phyloP scores from a whole-genome alignment of 2,329 filamentous ascomycete genomes.

The Cladophialophora carrionii region DNA sequence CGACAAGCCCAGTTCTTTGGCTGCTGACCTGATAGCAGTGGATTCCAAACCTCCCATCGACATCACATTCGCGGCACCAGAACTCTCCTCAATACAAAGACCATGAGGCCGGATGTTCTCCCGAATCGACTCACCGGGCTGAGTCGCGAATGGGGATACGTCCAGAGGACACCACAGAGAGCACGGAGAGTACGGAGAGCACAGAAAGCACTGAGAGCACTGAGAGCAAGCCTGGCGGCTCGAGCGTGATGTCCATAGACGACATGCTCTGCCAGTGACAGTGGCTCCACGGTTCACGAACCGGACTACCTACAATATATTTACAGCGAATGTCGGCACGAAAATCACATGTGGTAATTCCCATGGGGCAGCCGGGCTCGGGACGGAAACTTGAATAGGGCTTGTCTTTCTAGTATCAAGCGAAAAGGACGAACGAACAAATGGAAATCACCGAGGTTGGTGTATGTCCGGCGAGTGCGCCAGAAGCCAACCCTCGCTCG shows the following conservation, averaged over 20 bases:
- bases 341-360: neutral
- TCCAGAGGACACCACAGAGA: neutral
- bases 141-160: neutral
- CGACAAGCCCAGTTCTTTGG: neutral
- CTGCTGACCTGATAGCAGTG: neutral
- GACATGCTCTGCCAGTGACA: neutral
- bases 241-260: neutral
- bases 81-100: neutral
- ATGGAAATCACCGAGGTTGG: too few species aligned
- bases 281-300: neutral
- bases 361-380: neutral
- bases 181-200: neutral
- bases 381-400: neutral
- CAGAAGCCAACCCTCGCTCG: too few species aligned
- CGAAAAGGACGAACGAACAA: too few species aligned
- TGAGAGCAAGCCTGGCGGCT: neutral
- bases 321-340: neutral
- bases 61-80: neutral
- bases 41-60: neutral
- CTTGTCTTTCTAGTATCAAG: neutral
- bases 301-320: neutral
- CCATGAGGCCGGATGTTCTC: neutral
- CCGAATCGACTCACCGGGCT: neutral
- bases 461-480: too few species aligned
- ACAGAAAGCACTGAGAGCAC: neutral